Conservation (phyloP, 2,329 filamentous ascomycete species). For the Plectosphaerella cucumerina region DNA sequence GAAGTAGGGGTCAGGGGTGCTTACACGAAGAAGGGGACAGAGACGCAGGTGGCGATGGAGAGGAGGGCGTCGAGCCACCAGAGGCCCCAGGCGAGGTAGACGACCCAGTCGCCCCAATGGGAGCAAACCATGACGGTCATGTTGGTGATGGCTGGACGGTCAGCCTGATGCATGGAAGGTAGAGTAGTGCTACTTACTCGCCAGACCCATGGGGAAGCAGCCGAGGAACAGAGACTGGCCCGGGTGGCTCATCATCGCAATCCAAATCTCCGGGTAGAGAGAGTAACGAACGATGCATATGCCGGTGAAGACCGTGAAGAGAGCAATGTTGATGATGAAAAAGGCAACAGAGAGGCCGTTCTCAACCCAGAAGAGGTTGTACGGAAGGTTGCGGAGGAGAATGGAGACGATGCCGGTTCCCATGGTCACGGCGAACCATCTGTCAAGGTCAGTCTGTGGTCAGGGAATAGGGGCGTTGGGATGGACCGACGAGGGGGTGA, state of each 20-base stretch:
- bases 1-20: background rate
- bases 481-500: slow-evolving; percentile 46
- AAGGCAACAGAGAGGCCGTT: slow-evolving; percentile 37
- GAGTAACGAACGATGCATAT: slow-evolving; percentile 58
- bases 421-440: slow-evolving; percentile 61
- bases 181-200: slow-evolving; percentile 32
- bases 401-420: slow-evolving; percentile 65
- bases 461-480: background rate
- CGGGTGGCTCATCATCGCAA: slow-evolving; percentile 61
- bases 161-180: background rate
- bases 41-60: slow-evolving; percentile 49
- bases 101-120: slow-evolving; percentile 58
- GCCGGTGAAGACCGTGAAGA: slow-evolving; percentile 51
- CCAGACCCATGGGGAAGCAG: slow-evolving; percentile 65
- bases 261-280: slow-evolving; percentile 63
- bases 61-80: slow-evolving; percentile 55
- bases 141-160: slow-evolving; percentile 48
- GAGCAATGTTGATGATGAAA: slow-evolving; percentile 53
- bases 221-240: slow-evolving; percentile 66
- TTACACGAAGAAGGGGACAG: slow-evolving; percentile 54
- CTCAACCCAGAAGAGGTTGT: slow-evolving; percentile 53
- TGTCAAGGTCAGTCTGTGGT: slow-evolving; percentile 10
- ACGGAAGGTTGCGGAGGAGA: slow-evolving; percentile 58
- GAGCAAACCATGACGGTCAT: slow-evolving; percentile 59
- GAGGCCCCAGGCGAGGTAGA: slow-evolving; percentile 49